Evolutionary conservation across 75 land plant species (phyloP), one percentile per base, ranked within the genome.

Genomic region (Picea glauca): DNA sequence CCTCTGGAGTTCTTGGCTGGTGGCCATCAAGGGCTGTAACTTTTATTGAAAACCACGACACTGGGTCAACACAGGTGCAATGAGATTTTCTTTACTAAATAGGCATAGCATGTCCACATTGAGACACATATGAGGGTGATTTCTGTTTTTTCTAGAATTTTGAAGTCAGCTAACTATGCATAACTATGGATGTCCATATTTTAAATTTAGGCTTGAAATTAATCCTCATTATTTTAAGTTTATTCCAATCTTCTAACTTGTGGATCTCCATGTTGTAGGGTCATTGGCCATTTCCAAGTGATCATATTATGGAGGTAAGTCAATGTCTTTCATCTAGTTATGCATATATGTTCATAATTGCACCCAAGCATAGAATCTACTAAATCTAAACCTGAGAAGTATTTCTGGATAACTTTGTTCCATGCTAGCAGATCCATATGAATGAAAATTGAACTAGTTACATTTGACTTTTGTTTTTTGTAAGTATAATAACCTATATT

Each of bases 1-100:
- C 98, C 31, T 85, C 95, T 58, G 98, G 98, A 65, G 86, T 95
- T 13, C 64, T 95, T 82, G 98, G 98, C 20, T 87, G 88, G 93
- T 93, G 96, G 93, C 89, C 96, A 80, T 93, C 93, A 20, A 79
- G 96, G 81, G 90, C 98, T 70, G 96, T 93, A 12, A 95, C 98
- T 70, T 95, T 95, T 76, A 31, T 95, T 68, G 98, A 95, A 60
- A 93, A 95, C 72, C 98, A 91, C 77, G 98, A 93, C 64, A 95
- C 98, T n/a, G 98, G 97, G 21, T 94, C 95, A 56, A 92, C 98
- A 31, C 98, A 94, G 95, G 97, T 94, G 77, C 20, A 5, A 40
- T 54, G 74, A 70, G 50, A 9, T 38, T 43, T n/a, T 70, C 72
- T 18, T 70, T 70, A 9, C 23, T 12, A 35, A 20, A 3, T 40